Percentiles rank a stretch among this genome's conserved stretches.
Evolutionary conservation across 2,329 filamentous ascomycete genomes (phyloP).

Genomic region (Phaeomoniella chlamydospora): DNA sequence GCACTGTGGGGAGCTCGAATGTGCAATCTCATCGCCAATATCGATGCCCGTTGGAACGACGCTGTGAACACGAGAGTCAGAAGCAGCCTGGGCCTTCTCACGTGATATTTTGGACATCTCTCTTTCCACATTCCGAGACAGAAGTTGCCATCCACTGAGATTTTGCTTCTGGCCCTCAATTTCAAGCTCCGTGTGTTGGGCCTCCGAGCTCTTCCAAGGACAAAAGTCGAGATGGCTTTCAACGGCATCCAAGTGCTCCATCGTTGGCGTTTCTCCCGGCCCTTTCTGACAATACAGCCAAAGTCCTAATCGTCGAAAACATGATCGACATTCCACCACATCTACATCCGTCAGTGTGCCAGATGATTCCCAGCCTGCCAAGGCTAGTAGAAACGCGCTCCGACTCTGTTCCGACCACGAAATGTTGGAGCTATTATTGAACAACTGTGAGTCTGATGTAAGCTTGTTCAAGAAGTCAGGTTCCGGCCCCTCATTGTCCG

Average conservation of each 20-base stretch:
- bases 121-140: constrained; percentile 9
- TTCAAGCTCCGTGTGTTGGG: constrained; percentile 11
- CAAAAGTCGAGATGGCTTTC: constrained; percentile 72
- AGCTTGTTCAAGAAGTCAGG: neutral
- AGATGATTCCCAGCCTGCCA: constrained; percentile 1
- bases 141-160: constrained; percentile 10
- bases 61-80: neutral
- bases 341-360: constrained; percentile 40
- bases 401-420: neutral
- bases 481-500: neutral
- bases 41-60: neutral
- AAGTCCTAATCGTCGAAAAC: constrained; percentile 73
- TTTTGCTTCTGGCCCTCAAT: constrained; percentile 5
- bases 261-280: constrained; percentile 43
- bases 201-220: constrained; percentile 41
- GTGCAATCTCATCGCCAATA: neutral
- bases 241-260: constrained; percentile 53
- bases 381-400: neutral
- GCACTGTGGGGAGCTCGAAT: neutral
- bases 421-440: neutral
- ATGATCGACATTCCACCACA: constrained; percentile 68
- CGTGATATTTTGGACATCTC: constrained; percentile 3
- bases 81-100: neutral
- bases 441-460: neutral
- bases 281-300: constrained; percentile 62